Evolutionary conservation across 768 basidiomycete species (phyloP), one percentile per base, ranked within the genome.

Genomic region (Suillus subaureus): DNA sequence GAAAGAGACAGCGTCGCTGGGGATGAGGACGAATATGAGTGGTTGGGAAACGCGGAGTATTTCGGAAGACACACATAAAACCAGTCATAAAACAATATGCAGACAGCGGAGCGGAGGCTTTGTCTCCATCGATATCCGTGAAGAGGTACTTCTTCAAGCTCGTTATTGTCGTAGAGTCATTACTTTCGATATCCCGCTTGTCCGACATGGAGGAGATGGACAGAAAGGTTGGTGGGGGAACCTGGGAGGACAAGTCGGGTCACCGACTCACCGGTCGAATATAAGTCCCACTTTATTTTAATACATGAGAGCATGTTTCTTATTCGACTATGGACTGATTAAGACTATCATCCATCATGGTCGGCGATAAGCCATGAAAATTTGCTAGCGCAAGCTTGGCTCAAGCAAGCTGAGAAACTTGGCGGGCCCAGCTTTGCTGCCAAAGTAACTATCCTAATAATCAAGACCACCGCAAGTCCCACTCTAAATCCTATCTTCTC

Each of bases 61-160:
- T 39, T 54, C n/a, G 61, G 35, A 33, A 45, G 13, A 79, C 87
- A 66, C 66, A 89, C 89, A 89, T 85, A 77, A 84, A 89, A 21
- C 89, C 89, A 6, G 88, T 89, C 89, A 91, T 89, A 75, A 90
- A 89, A 74, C 86, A 89, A 71, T 85, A 91, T 9, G 83, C 84
- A 12, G 86, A 81, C 64, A 90, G 73, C 9, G 86, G 88, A 3
- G 79, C 76, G 1, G 84, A 85, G 0, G 83, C 80, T 43, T 69
- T 69, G 6, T 68, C 42, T 18, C 65, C 65, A 37, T 76, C 75
- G 21, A 76, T 54, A 16, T 76, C 74, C 40, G 77, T 70, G 63
- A 67, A 66, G 8, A 76, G 56, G 23, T 69, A 70, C 0, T 63
- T 35, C 18, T 40, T 47, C 9, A 70, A 9, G 15, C 16, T 66